Conservation (phyloP, 345 rosid species). For the Brassica rapa region DNA sequence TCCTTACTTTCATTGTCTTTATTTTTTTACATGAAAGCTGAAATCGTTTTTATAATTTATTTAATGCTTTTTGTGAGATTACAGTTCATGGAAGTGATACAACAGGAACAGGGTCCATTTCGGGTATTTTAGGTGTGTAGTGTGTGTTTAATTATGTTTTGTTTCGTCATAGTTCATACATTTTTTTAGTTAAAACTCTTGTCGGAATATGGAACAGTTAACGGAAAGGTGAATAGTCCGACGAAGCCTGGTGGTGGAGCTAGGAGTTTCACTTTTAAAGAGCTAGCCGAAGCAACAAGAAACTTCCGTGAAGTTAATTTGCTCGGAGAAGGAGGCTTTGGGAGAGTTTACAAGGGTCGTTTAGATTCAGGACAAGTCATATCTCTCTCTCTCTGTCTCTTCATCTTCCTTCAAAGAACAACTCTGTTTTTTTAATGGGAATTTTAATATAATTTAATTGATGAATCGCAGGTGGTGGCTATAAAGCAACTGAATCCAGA, state of each 20-base stretch:
- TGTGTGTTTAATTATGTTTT: background rate
- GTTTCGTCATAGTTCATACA: background rate
- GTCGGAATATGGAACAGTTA: conserved; percentile 32
- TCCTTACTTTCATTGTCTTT: background rate
- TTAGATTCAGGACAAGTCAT: conserved; percentile 76
- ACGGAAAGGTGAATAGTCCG: conserved; percentile 41
- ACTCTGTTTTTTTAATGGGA: background rate
- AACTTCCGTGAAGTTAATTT: conserved; percentile 77
- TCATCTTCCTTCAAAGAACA: background rate
- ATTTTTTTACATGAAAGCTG: background rate
- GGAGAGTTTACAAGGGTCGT: conserved; percentile 88
- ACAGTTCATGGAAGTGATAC: conserved; percentile 43
- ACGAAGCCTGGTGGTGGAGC: conserved; percentile 57
- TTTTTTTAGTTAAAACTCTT: background rate
- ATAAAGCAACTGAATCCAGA: conserved; percentile 88
- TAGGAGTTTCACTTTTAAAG: conserved; percentile 78
- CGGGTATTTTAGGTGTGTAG: conserved; percentile 38
- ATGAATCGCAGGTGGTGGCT: conserved; percentile 71
- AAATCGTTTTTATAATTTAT: background rate
- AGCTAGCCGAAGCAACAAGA: conserved; percentile 70
- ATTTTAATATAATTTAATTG: conserved; percentile 21
- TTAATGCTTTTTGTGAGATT: conserved; percentile 4
- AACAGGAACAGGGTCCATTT: conserved; percentile 35
- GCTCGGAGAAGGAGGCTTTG: conserved; percentile 97
- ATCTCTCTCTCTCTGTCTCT: background rate